phyloP scores from a whole-genome alignment of 164 flowering plant genomes.

The Liquidambar formosana region DNA sequence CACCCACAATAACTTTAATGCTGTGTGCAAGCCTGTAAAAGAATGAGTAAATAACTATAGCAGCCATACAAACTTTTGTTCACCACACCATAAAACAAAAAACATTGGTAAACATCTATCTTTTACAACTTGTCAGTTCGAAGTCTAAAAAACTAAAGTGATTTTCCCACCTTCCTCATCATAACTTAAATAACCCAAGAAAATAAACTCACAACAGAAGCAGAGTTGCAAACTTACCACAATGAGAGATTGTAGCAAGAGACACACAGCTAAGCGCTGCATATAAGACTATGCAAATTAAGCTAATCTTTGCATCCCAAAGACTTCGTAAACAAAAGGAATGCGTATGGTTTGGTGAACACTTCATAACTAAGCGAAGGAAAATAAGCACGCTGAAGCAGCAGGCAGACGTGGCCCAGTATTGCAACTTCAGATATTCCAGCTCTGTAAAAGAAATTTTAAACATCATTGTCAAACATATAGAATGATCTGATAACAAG shows the following conservation, averaged over 20 bases:
- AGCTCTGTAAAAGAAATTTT: constrained; percentile 44
- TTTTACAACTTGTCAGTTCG: not conserved
- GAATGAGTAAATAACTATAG: not conserved
- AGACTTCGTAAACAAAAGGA: constrained; percentile 6
- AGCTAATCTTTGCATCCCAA: constrained; percentile 27
- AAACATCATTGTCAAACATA: constrained; percentile 15
- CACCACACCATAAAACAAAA: not conserved
- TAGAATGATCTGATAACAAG: not conserved
- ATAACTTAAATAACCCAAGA: not conserved
- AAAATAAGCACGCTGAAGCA: constrained; percentile 65
- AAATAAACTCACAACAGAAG: not conserved
- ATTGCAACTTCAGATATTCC: constrained; percentile 64
- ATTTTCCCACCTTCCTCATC: constrained; percentile 1
- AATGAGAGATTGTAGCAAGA: constrained; percentile 40
- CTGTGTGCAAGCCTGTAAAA: constrained; percentile 44
- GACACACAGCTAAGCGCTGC: constrained; percentile 41
- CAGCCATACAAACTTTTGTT: not conserved
- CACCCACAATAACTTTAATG: constrained; percentile 57
- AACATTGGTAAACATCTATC: not conserved
- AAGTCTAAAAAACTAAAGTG: not conserved
- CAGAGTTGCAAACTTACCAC: constrained; percentile 36
- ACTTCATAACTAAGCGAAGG: constrained; percentile 32
- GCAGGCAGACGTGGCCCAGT: constrained; percentile 68
- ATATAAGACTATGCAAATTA: constrained; percentile 31
- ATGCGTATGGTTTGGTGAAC: constrained; percentile 8